Conservation (phyloP, 768 basidiomycete species). For the Panaeolus papilionaceus region DNA sequence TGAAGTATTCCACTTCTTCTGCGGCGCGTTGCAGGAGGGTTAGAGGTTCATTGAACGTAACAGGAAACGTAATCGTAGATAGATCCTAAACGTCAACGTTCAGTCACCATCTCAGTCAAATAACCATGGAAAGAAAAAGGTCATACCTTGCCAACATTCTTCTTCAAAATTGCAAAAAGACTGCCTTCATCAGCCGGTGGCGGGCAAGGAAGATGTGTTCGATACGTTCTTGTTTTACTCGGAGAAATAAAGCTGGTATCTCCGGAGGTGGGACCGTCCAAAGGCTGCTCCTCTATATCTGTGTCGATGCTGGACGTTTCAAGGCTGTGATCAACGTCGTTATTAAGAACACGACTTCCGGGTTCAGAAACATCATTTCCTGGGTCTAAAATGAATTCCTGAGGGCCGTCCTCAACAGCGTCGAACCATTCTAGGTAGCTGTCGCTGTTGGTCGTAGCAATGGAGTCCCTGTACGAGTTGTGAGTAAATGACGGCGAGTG, state of each 20-base stretch:
- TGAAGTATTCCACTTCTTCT: constrained; percentile 83
- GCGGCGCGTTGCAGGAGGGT: constrained; percentile 83
- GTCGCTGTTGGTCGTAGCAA: constrained; percentile 55
- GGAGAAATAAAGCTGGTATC: constrained; percentile 24
- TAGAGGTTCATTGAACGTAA: constrained; percentile 89
- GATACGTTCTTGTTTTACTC: constrained; percentile 44
- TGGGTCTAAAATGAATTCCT: constrained; percentile 72
- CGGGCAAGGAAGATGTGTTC: constrained; percentile 65
- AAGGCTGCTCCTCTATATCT: constrained; percentile 49
- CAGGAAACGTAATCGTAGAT: constrained; percentile 84
- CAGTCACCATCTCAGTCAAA: constrained; percentile 3
- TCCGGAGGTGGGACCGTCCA: constrained; percentile 17
- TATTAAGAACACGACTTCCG: constrained; percentile 45
- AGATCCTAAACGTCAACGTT: constrained; percentile 60
- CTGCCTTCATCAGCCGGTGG: constrained; percentile 80
- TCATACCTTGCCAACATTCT: constrained; percentile 84
- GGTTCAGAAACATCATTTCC: constrained; percentile 43
- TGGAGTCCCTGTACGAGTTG: constrained; percentile 50
- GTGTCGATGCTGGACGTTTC: constrained; percentile 62
- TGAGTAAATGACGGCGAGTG: constrained; percentile 34
- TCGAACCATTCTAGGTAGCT: constrained; percentile 78
- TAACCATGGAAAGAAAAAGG: constrained; percentile 15
- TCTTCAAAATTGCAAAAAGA: constrained; percentile 82
- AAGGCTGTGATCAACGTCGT: constrained; percentile 45
- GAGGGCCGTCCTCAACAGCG: constrained; percentile 70